Base-by-base conservation (phyloP, 1,284 basidiomycete species). In the Cutaneotrichosporon mucoides region DNA sequence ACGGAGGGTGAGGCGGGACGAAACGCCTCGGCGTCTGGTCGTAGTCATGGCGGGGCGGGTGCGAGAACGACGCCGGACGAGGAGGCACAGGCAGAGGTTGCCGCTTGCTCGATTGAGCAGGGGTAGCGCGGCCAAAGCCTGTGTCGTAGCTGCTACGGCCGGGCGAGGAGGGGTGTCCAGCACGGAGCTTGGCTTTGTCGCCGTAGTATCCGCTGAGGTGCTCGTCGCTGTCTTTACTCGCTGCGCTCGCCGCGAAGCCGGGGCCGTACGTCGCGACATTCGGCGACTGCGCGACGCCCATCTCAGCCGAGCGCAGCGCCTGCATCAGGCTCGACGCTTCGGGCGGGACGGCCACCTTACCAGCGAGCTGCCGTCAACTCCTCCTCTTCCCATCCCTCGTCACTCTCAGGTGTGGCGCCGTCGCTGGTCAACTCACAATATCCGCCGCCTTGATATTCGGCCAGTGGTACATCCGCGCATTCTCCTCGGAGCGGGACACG, bases 381-480 rank as follows among this genome's bases (percentile, higher is more conserved):
- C 24, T 24, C 24, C 24, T 24, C 24, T 24, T 24, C 24, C 24
- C 24, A 24, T 24, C 24, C 24, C 24, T 24, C 24, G 24, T 24
- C 24, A 24, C 24, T 24, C 24, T 24, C 24, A 24, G 24, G 24
- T 24, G 50, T 10, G 34, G 4, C 7, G 11, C 5, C 24, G 7
- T 5, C 6, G n/a, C n/a, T 10, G 7, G 10, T 11, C 24, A 24
- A 42, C 54, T 55, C 46, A 55, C 54, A 16, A 55, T 55, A 15
- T 55, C 54, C 33, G 11, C 7, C 24, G 54, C 45, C 54, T 55
- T 55, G 54, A 55, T 55, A 11, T 44, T 44, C 5, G 54, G 54
- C 33, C 37, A 37, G 37, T 55, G 54, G 38, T 55, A 55, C 54
- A 55, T 55, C 33, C 15, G 9, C 16, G 46, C 54, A 37, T 55